Percentiles rank a stretch among this genome's conserved stretches.
Conservation (phyloP, 2,329 filamentous ascomycete genomes). For the Magnaporthales sp. region DNA sequence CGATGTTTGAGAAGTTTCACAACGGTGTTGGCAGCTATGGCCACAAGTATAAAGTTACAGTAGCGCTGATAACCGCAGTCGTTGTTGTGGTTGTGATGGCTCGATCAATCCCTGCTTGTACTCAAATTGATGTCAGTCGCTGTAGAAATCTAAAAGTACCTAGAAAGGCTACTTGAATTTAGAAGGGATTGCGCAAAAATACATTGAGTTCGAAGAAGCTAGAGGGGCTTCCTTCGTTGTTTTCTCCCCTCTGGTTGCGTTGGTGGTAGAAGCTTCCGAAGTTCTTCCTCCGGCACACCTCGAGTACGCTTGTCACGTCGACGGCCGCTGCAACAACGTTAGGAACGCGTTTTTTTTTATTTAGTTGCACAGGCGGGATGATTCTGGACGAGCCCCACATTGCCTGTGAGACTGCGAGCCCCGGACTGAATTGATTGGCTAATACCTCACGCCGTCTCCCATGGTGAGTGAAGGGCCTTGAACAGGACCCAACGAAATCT, state of each 20-base stretch:
- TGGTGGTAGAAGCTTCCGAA: background rate
- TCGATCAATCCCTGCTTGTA: background rate
- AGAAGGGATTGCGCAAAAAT: background rate
- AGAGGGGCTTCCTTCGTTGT: background rate
- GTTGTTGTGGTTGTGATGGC: background rate
- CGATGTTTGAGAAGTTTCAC: background rate
- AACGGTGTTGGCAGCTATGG: background rate
- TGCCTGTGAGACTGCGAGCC: background rate
- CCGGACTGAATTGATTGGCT: background rate
- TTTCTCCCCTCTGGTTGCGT: background rate
- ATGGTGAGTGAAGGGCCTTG: background rate
- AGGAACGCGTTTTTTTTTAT: slow-evolving; percentile 1
- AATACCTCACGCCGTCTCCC: background rate
- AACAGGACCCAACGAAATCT: background rate
- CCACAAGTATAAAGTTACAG: background rate
- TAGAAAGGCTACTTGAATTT: background rate
- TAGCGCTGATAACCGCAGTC: background rate
- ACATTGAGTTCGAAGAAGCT: background rate
- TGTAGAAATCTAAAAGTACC: background rate
- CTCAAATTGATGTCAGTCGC: background rate
- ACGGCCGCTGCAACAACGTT: background rate
- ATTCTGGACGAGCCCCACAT: background rate
- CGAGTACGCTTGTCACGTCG: background rate
- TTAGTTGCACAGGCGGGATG: background rate
- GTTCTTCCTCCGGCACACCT: background rate